Percentiles rank a stretch among this genome's conserved stretches.
Conservation (phyloP, 805 yeast species). For the Schizosaccharomyces osmophilus region DNA sequence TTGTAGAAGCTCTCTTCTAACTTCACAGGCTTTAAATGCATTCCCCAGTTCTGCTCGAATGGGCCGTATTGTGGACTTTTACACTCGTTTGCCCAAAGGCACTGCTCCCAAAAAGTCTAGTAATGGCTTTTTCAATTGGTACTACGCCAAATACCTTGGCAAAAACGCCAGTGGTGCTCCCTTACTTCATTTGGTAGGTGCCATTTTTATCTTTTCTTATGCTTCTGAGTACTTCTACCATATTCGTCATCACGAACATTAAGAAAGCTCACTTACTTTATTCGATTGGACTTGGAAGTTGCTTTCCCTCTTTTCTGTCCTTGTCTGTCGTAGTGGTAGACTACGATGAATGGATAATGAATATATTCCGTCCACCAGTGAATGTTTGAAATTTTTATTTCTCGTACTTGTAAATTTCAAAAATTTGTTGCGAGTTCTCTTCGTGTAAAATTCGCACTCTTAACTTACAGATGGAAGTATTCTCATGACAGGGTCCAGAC, state of each 20-base stretch:
- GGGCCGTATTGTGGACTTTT: neutral
- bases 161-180: neutral
- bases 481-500: too few relatives aligned
- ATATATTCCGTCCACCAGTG: too few relatives aligned
- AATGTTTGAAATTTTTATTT: too few relatives aligned
- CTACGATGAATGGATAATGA: too few relatives aligned
- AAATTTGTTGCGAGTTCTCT: too few relatives aligned
- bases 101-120: neutral
- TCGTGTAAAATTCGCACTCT: too few relatives aligned
- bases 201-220: neutral
- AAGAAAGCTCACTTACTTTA: neutral
- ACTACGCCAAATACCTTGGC: neutral
- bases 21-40: neutral
- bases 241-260: neutral
- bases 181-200: neutral
- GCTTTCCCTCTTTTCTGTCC: too few relatives aligned
- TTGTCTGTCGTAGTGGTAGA: too few relatives aligned
- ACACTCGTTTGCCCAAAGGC: neutral
- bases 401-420: too few relatives aligned
- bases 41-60: neutral
- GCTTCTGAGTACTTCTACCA: neutral
- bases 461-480: too few relatives aligned
- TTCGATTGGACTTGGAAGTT: neutral
- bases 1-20: too few relatives aligned
- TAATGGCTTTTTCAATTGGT: neutral